Evolutionary conservation across 2,329 filamentous ascomycete genomes (phyloP).

Genomic region (Pestalotiopsis sp.): DNA sequence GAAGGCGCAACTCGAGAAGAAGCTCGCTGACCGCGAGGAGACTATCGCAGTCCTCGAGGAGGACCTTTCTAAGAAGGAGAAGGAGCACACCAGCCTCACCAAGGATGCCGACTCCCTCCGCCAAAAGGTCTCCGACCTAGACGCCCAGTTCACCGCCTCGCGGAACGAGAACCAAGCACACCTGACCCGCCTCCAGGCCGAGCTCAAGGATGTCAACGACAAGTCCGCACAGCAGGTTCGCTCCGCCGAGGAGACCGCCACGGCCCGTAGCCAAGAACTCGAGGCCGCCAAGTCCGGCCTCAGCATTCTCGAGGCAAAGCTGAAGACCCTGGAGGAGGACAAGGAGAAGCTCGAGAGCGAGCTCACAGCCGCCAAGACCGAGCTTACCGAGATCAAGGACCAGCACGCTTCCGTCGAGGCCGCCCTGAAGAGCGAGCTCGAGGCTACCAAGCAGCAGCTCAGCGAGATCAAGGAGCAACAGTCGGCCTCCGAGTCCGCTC

Average conservation of each 20-base stretch:
- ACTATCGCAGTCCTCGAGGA: conserved; percentile 33
- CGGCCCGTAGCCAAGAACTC: conserved; percentile 20
- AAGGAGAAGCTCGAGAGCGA: conserved; percentile 35
- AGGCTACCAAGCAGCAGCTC: conserved; percentile 17
- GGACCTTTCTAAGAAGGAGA: conserved; percentile 38
- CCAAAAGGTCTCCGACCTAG: conserved; percentile 38
- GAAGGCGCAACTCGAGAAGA: conserved; percentile 34
- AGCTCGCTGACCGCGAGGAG: conserved; percentile 38
- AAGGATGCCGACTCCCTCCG: conserved; percentile 38
- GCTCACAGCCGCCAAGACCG: conserved; percentile 32
- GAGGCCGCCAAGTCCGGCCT: conserved; percentile 18
- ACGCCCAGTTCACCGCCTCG: conserved; percentile 28
- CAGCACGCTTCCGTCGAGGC: conserved; percentile 32
- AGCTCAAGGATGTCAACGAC: conserved; percentile 22
- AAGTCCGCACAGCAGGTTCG: not conserved
- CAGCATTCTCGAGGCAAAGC: conserved; percentile 21
- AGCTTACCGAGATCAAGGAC: conserved; percentile 33
- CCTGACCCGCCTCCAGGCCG: conserved; percentile 33
- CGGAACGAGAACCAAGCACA: conserved; percentile 33
- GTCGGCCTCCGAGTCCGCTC: not conserved
- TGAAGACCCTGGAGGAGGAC: conserved; percentile 32
- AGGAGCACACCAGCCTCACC: conserved; percentile 32
- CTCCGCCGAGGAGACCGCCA: conserved; percentile 10
- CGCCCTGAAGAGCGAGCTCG: conserved; percentile 23
- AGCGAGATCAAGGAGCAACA: conserved; percentile 3